Evolutionary conservation across 345 rosid species (phyloP).

Genomic region (Gynandropsis gynandra): DNA sequence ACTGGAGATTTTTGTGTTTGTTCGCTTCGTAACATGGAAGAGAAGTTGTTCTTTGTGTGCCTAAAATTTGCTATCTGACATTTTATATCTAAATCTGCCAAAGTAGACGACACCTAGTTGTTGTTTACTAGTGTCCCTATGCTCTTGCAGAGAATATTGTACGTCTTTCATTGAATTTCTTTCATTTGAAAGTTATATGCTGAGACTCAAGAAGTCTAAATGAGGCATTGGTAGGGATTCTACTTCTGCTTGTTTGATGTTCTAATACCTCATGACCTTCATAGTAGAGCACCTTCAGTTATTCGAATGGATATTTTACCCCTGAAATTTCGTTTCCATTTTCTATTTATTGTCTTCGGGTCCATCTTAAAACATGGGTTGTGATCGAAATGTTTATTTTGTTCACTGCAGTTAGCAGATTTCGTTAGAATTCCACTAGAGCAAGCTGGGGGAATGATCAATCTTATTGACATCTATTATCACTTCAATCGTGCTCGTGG

Average conservation of each 20-base stretch:
- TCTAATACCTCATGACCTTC: not conserved
- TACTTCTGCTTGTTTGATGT: not conserved
- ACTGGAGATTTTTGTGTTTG: slow-evolving; percentile 8
- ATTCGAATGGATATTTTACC: not conserved
- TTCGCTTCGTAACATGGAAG: not conserved
- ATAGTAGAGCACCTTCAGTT: not conserved
- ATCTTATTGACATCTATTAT: slow-evolving; percentile 83
- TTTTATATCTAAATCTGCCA: too few species aligned
- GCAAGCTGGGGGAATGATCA: slow-evolving; percentile 94
- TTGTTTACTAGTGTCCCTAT: too few species aligned
- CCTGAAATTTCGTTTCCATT: slow-evolving; percentile 6
- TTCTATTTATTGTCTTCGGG: slow-evolving; percentile 10
- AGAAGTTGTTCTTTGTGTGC: not conserved
- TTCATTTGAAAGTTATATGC: too few species aligned
- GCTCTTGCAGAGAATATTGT: too few species aligned
- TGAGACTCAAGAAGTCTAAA: too few species aligned
- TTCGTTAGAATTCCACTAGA: slow-evolving; percentile 80
- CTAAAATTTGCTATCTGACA: too few species aligned
- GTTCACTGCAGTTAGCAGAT: slow-evolving; percentile 68
- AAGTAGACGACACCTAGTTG: too few species aligned
- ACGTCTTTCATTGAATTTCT: too few species aligned
- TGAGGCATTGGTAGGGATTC: not conserved
- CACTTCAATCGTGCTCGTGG: slow-evolving; percentile 96
- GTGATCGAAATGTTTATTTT: slow-evolving; percentile 16
- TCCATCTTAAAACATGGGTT: slow-evolving; percentile 1